Percentiles rank a stretch among this genome's conserved stretches.
These are phyloP conservation scores for Wallacemonas sp. DNA, from an alignment of 208 protist species.

Conservation along the genomic window DNA sequence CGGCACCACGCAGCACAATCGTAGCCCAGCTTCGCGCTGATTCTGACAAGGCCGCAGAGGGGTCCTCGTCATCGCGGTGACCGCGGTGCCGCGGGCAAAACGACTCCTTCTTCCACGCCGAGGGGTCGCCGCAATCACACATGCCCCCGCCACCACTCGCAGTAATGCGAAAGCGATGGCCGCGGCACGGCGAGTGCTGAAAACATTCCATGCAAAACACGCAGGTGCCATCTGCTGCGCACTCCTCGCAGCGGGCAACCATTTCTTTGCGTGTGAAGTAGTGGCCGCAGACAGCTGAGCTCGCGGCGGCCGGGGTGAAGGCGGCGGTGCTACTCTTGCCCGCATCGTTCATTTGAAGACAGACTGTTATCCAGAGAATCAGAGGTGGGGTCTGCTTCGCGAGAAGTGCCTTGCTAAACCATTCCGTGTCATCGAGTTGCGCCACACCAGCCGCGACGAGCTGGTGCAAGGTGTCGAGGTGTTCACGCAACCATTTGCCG, in stretches of 20 bases:
- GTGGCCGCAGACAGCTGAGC: constrained; percentile 56
- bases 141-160: constrained; percentile 75
- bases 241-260: constrained; percentile 87
- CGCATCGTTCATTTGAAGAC: constrained; percentile 16
- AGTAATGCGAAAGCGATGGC: constrained; percentile 74
- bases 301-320: constrained; percentile 12
- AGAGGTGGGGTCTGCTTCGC: constrained; percentile 30
- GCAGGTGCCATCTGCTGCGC: constrained; percentile 80
- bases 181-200: constrained; percentile 66
- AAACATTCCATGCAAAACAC: constrained; percentile 94
- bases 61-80: constrained; percentile 27
- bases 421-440: constrained; percentile 20
- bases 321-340: constrained; percentile 10
- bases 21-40: constrained; percentile 45
- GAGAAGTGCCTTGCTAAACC: constrained; percentile 15
- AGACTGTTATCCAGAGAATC: constrained; percentile 37
- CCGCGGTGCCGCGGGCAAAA: constrained; percentile 70
- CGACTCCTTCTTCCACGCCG: constrained; percentile 62
- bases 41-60: constrained; percentile 15
- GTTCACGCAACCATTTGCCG: constrained; percentile 28
- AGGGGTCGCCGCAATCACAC: constrained; percentile 95
- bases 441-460: constrained; percentile 45
- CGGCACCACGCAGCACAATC: constrained; percentile 36
- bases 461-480: constrained; percentile 34
- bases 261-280: constrained; percentile 52